Evolutionary conservation across 768 basidiomycete genomes (phyloP).

Genomic region (Lentinula raphanica): DNA sequence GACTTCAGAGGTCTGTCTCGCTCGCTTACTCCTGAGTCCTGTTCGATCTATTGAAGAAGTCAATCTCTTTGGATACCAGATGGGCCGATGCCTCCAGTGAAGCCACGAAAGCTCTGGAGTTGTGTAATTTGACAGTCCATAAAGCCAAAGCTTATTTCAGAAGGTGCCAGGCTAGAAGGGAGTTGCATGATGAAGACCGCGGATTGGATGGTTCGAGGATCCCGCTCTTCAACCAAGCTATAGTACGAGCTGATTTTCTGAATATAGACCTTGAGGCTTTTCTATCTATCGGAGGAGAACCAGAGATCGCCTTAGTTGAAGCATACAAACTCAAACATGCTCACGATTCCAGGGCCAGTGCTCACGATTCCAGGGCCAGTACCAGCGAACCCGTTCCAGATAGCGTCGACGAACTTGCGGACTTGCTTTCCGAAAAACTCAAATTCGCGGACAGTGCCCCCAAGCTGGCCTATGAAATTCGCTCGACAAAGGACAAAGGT

Average conservation of each 20-base stretch:
- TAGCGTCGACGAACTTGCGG: neutral
- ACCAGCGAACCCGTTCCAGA: neutral
- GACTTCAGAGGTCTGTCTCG: slow-evolving; percentile 8
- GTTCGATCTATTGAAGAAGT: too few species aligned
- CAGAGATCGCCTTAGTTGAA: neutral
- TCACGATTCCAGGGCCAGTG: too few species aligned
- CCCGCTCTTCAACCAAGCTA: neutral
- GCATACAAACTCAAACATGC: neutral
- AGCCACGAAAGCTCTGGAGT: neutral
- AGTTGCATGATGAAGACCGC: neutral
- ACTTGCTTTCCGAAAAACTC: neutral
- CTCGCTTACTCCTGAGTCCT: neutral
- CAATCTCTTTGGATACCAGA: neutral
- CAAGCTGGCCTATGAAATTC: neutral
- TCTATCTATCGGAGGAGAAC: neutral
- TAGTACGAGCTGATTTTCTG: neutral
- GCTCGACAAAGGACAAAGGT: neutral
- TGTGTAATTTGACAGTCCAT: neutral
- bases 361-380: too few species aligned
- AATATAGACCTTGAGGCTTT: neutral
- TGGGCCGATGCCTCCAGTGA: neutral
- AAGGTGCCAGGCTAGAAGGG: neutral
- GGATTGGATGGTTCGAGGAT: neutral
- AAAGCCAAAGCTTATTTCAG: neutral
- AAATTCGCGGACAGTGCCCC: neutral